Base-by-base conservation (phyloP, 805 yeast species). In the Hanseniaspora vineae region DNA sequence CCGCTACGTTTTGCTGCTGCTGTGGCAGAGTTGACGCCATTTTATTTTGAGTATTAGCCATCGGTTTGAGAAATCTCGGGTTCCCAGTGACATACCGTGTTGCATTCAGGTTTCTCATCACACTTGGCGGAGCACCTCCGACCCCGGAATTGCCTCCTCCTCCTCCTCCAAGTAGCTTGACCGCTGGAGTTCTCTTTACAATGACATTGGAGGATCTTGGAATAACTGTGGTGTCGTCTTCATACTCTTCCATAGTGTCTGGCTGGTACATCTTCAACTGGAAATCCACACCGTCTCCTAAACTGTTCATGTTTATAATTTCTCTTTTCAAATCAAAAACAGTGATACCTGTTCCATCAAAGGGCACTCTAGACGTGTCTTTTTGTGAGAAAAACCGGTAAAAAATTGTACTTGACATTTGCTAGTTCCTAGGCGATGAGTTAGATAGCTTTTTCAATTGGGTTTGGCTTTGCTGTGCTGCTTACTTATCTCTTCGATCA, bases 281-380 rank as follows among this genome's bases (percentile, higher is more conserved):
- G 57, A 89, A 88, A 59, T 86, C 96, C 2, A 81, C 76, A 1
- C 96, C 94, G 50, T 80, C 81, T 6, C 89, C 87, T 14, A 92
- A 70, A 55, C 79, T 84, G 64, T 89, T 90, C 39, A 80, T 85
- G 17, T 73, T 64, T 42, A 92, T 83, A 46, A 92, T 87, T 55
- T 92, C 97, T 51, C 90, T 80, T 65, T 92, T 92, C 51, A 92
- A 68, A 59, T 92, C 99, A 66, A 90, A 92, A 1, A 89, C 95
- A 1, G 95, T 86, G 40, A 92, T 78, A 31, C 97, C 97, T 0
- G 98, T 90, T 18, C 98, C 99, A 62, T 92, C 98, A 60, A 92
- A 92, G 44, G 81, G 74, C 29, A 92, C 77, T 42, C 94, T 75
- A 1, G 84, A 78, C 31, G 84, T 81, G 40, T 76, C 80, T 58